These are phyloP conservation scores for Yarrowia sp. DNA, from an alignment of 805 yeast genomes.

Conservation along the genomic window DNA sequence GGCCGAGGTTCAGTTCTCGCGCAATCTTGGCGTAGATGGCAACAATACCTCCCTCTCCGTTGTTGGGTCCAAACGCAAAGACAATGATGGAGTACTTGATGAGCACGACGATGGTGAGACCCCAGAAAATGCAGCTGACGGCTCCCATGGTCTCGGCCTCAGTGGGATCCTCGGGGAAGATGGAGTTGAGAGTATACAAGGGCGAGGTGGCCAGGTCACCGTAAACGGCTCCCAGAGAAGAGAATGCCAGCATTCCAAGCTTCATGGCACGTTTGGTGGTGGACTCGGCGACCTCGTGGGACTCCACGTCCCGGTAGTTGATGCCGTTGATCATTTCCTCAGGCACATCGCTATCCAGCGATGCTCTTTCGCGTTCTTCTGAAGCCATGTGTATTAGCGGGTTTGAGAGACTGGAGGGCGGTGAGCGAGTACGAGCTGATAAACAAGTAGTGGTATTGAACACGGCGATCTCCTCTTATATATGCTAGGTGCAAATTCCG, in stretches of 20 bases:
- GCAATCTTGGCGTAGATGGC: slow-evolving; percentile 69
- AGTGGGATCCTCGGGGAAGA: slow-evolving; percentile 18
- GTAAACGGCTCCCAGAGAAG: slow-evolving; percentile 67
- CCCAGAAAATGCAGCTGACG: slow-evolving; percentile 56
- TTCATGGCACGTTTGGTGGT: slow-evolving; percentile 26
- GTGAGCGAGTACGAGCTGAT: too few relatives aligned
- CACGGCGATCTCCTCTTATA: neutral
- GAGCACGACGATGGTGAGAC: slow-evolving; percentile 61
- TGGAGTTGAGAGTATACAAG: slow-evolving; percentile 33
- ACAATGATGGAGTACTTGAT: slow-evolving; percentile 61
- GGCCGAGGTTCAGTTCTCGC: slow-evolving; percentile 53
- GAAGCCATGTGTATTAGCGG: neutral
- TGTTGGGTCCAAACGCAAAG: slow-evolving; percentile 60
- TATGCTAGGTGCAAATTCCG: neutral
- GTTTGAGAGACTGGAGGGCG: too few relatives aligned
- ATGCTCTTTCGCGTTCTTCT: slow-evolving; percentile 16
- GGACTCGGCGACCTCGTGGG: neutral
- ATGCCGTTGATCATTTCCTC: slow-evolving; percentile 26
- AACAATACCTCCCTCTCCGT: slow-evolving; percentile 69
- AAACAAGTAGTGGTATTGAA: too few relatives aligned
- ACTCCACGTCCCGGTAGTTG: slow-evolving; percentile 24
- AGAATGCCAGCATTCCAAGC: slow-evolving; percentile 49
- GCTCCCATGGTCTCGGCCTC: slow-evolving; percentile 30
- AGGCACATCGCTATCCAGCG: neutral
- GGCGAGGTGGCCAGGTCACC: slow-evolving; percentile 49